Evolutionary conservation across 73 alveolate species (phyloP), one percentile per base, ranked within the genome.

Genomic region (Tetrahymena thermophila): DNA sequence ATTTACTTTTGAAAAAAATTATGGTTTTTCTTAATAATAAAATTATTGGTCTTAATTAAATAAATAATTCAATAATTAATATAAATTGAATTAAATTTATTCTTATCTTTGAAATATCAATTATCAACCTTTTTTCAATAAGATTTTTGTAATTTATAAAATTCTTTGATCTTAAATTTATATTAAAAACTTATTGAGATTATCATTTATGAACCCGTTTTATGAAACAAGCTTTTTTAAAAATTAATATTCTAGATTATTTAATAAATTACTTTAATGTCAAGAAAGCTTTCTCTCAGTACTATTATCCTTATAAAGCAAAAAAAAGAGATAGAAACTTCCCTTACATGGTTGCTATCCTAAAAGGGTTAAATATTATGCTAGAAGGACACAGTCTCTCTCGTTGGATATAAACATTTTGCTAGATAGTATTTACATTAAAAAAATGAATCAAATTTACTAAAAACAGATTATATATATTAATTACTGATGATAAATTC

Each of bases 371-470:
- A 55, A 96, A 93, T 23, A 56, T 98, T 19, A 94, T 85, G 38
- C 96, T 97, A 40, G 95, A 94, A 56, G 99, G 99, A 1, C 96
- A 96, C 28, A 99, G 97, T 94, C 99, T 97, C 96, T 97, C 99
- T 85, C 10, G 99, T n/a, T n/a, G 99, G 4, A 95, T 98, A 10
- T 19, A 96, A 95, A 95, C 97, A 97, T 93, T 97, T 97, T 34
- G 98, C 99, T 57, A 96, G 96, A 94, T 35, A 19, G 85, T 43
- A 15, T 19, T 55, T 43, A 85, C 56, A 50, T 25, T 89, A 17
- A 44, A 44, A 4, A 58, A 34, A 35, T 17, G 83, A 10, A 4
- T 95, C 43, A 23, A 40, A 89, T 95, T 95, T 50, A 71, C 85
- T 85, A 55, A 94, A 85, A 93, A 44, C 55, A 40, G 58, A 40